Evolutionary conservation across 139 green algal species (phyloP).

Genomic region (Ulvella scutata): DNA sequence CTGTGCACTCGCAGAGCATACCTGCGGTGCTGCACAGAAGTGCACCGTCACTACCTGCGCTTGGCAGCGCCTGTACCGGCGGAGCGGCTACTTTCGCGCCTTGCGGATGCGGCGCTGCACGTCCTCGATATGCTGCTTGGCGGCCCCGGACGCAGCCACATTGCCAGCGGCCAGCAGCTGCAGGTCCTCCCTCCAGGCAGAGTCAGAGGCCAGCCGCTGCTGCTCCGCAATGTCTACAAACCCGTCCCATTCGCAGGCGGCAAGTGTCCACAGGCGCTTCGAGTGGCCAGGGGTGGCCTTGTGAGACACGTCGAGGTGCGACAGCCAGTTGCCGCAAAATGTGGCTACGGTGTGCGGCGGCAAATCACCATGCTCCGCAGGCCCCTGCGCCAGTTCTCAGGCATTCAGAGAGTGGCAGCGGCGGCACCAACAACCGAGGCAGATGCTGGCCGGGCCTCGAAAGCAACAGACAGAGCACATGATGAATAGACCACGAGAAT

Average conservation of each 20-base stretch:
- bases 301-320: neutral
- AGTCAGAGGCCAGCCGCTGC: neutral
- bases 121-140: neutral
- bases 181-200: neutral
- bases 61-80: no score
- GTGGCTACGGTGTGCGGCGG: neutral
- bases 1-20: no score
- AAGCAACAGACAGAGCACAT: no score
- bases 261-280: neutral
- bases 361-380: neutral
- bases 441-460: no score
- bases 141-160: neutral
- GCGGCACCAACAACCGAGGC: no score
- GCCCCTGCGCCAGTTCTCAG: no score
- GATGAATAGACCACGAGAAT: no score
- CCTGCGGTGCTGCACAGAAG: no score
- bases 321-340: neutral
- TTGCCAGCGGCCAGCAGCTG: neutral
- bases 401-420: no score
- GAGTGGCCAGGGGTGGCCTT: neutral
- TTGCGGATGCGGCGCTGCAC: neutral
- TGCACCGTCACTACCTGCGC: no score
- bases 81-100: no score
- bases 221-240: neutral
- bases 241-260: neutral